Conservation (phyloP, 1,139 yeast genomes). For the Nakaseomyces uthaithaninus region DNA sequence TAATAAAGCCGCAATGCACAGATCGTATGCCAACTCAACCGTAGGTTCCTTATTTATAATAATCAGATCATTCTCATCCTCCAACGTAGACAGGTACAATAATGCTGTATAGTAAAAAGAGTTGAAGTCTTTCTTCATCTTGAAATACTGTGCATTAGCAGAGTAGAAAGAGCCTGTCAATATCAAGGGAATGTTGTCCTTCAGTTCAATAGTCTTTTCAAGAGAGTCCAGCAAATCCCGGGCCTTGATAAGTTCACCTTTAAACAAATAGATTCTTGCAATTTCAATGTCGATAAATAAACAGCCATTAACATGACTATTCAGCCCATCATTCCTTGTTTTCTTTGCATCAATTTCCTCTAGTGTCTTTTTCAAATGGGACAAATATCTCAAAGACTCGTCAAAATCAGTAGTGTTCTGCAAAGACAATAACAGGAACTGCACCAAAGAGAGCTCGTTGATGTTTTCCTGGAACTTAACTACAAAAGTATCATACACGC, state of each 20-base stretch:
- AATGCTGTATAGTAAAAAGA: constrained; percentile 63
- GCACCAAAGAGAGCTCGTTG: constrained; percentile 71
- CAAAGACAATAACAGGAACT: constrained; percentile 49
- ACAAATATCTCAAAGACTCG: constrained; percentile 52
- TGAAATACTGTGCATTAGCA: constrained; percentile 70
- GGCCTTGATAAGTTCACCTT: constrained; percentile 55
- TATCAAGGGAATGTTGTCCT: constrained; percentile 56
- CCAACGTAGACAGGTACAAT: constrained; percentile 55
- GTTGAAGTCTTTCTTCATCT: constrained; percentile 69
- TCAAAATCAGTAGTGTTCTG: constrained; percentile 39
- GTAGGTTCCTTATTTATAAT: constrained; percentile 39
- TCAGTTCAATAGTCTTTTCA: constrained; percentile 48
- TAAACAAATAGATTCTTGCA: constrained; percentile 58
- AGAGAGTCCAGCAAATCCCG: constrained; percentile 60
- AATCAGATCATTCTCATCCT: constrained; percentile 22
- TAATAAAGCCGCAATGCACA: constrained; percentile 77
- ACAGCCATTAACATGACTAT: constrained; percentile 34
- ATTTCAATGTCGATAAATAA: constrained; percentile 69
- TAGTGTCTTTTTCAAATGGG: constrained; percentile 40
- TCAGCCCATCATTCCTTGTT: constrained; percentile 31
- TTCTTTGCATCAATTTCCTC: constrained; percentile 34
- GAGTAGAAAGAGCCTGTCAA: constrained; percentile 79
- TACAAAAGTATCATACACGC: constrained; percentile 67
- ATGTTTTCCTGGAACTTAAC: constrained; percentile 58
- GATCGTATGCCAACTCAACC: constrained; percentile 63